phyloP scores from a whole-genome alignment of 768 basidiomycete species.

The Boletus sp. region DNA sequence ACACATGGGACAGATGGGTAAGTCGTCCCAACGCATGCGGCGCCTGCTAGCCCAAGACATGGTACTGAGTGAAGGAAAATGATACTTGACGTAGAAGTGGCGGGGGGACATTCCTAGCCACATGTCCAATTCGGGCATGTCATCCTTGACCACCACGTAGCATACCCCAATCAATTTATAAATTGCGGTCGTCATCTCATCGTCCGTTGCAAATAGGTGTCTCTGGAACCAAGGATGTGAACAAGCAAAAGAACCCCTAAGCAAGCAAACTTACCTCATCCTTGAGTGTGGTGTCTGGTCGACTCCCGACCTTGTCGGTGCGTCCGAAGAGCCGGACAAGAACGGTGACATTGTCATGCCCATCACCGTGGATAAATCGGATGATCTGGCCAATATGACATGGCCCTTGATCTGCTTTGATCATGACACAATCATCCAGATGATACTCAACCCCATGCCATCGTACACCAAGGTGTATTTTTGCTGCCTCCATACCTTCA shows the following conservation, averaged over 20 bases:
- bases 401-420: slow-evolving; percentile 45
- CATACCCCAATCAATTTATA: slow-evolving; percentile 47
- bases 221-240: slow-evolving; percentile 37
- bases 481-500: slow-evolving; percentile 27
- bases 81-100: slow-evolving; percentile 57
- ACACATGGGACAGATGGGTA: slow-evolving; percentile 49
- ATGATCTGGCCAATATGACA: slow-evolving; percentile 56
- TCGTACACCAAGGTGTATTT: slow-evolving; percentile 41
- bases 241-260: neutral
- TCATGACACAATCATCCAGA: slow-evolving; percentile 55
- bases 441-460: slow-evolving; percentile 55
- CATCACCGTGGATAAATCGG: slow-evolving; percentile 25
- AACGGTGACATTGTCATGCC: slow-evolving; percentile 23
- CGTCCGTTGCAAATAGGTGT: slow-evolving; percentile 59
- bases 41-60: slow-evolving; percentile 37
- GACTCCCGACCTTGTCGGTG: slow-evolving; percentile 33
- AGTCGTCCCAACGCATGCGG: slow-evolving; percentile 32
- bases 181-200: slow-evolving; percentile 31
- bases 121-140: slow-evolving; percentile 32
- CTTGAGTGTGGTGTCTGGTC: slow-evolving; percentile 40
- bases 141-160: slow-evolving; percentile 40
- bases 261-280: slow-evolving; percentile 48
- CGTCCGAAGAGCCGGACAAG: slow-evolving; percentile 49
- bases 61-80: slow-evolving; percentile 42
- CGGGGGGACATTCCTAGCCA: slow-evolving; percentile 53